Conservation (phyloP, 2,329 filamentous ascomycete genomes). For the Colletotrichum simmondsii region DNA sequence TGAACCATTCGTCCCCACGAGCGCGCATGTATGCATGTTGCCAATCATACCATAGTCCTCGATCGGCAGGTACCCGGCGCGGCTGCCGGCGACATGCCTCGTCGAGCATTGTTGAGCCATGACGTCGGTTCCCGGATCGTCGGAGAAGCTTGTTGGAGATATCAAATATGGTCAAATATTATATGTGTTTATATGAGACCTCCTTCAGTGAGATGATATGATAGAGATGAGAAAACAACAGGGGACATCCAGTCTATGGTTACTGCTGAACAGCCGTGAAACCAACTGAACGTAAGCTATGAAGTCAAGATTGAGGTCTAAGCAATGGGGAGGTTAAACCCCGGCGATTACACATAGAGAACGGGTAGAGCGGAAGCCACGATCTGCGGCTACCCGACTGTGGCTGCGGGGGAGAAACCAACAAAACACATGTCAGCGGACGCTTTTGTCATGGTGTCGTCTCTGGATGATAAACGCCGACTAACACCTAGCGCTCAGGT, state of each 20-base stretch:
- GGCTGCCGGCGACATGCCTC: constrained; percentile 42
- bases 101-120: constrained; percentile 49
- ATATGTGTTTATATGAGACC: background rate
- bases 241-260: background rate
- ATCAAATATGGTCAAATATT: background rate
- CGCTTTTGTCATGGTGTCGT: constrained; percentile 15
- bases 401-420: background rate
- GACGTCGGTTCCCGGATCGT: constrained; percentile 4
- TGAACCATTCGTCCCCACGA: constrained; percentile 79
- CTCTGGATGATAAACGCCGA: background rate
- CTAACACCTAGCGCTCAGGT: background rate
- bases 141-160: background rate
- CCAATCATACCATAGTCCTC: constrained; percentile 85
- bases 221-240: background rate
- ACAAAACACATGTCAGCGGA: background rate
- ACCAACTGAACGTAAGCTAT: constrained; percentile 31
- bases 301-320: constrained; percentile 15
- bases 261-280: background rate
- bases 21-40: constrained; percentile 82
- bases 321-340: constrained; percentile 5
- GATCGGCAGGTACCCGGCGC: constrained; percentile 68
- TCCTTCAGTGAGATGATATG: background rate
- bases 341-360: background rate
- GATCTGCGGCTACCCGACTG: constrained; percentile 7
- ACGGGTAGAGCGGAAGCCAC: constrained; percentile 9